These are phyloP conservation scores for Ascosphaera apis DNA, from an alignment of 2,329 filamentous ascomycete species.

Conservation along the genomic window DNA sequence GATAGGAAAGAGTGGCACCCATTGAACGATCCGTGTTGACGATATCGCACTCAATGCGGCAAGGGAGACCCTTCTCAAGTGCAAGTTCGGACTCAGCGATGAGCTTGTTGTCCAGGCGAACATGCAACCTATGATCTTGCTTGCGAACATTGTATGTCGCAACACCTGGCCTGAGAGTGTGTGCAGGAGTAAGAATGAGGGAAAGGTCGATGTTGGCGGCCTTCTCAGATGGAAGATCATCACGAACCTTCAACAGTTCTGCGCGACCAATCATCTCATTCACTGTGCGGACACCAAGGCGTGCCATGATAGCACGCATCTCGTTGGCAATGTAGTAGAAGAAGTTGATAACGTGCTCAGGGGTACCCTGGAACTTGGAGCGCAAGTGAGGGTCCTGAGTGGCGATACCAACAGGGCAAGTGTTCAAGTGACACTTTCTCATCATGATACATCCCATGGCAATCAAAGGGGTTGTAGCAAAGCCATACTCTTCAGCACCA, in stretches of 20 bases:
- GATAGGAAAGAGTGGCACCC: slow-evolving; percentile 85
- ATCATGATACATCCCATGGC: slow-evolving; percentile 96
- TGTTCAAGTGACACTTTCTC: slow-evolving; percentile 55
- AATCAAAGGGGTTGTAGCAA: slow-evolving; percentile 81
- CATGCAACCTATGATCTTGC: slow-evolving; percentile 84
- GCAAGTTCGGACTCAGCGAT: slow-evolving; percentile 89
- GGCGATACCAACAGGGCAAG: slow-evolving; percentile 79
- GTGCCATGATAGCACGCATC: slow-evolving; percentile 89
- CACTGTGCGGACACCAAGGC: slow-evolving; percentile 78
- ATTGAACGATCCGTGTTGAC: slow-evolving; percentile 91
- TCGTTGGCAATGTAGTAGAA: slow-evolving; percentile 97
- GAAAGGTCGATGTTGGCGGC: slow-evolving; percentile 84
- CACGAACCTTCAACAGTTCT: slow-evolving; percentile 63
- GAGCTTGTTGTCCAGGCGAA: slow-evolving; percentile 87
- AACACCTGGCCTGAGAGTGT: slow-evolving; percentile 80
- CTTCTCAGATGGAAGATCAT: slow-evolving; percentile 71
- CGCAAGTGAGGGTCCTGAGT: slow-evolving; percentile 87
- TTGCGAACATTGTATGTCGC: slow-evolving; percentile 96
- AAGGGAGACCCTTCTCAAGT: slow-evolving; percentile 80
- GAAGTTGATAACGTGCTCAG: slow-evolving; percentile 96
- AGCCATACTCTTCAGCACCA: slow-evolving; percentile 95
- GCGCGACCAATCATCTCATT: slow-evolving; percentile 96
- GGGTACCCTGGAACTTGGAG: slow-evolving; percentile 80
- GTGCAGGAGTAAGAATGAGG: slow-evolving; percentile 81
- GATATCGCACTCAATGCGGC: slow-evolving; percentile 82